Evolutionary conservation across 805 yeast species (phyloP).

Genomic region (Ascoidea asiatica): DNA sequence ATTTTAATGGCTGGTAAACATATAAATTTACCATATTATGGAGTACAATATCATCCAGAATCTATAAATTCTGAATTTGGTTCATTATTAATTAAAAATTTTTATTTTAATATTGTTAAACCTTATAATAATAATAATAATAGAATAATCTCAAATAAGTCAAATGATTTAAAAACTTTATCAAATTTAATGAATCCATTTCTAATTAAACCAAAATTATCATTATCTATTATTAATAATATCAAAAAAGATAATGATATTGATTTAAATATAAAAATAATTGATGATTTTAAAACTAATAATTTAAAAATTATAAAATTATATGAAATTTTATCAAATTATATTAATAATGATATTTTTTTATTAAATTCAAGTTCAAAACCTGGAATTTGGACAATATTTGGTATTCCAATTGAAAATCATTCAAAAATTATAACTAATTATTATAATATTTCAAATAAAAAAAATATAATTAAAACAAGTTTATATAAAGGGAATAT

Average conservation of each 20-base stretch:
- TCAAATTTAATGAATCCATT: not conserved
- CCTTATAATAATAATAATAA: not conserved
- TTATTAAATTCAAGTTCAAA: slow-evolving; percentile 65
- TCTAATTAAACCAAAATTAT: not conserved
- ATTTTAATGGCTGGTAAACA: slow-evolving; percentile 77
- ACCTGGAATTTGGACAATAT: slow-evolving; percentile 82
- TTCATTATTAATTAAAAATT: slow-evolving; percentile 40
- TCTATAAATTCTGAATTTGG: slow-evolving; percentile 77
- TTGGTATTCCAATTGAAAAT: slow-evolving; percentile 49
- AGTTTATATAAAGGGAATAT: not conserved
- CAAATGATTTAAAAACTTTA: not conserved
- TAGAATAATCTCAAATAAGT: too few relatives aligned
- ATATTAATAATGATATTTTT: slow-evolving; percentile 29
- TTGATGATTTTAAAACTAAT: not conserved
- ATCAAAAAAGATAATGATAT: too few relatives aligned
- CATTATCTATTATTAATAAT: not conserved
- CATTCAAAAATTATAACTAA: slow-evolving; percentile 17
- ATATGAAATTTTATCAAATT: slow-evolving; percentile 35
- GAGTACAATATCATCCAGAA: slow-evolving; percentile 97
- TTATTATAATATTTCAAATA: not conserved
- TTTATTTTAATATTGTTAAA: slow-evolving; percentile 24
- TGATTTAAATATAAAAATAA: slow-evolving; percentile 1
- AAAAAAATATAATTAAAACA: not conserved
- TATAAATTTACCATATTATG: slow-evolving; percentile 53
- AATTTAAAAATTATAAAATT: not conserved